phyloP scores from a whole-genome alignment of 345 rosid genomes.

The Erucastrum elatum region DNA sequence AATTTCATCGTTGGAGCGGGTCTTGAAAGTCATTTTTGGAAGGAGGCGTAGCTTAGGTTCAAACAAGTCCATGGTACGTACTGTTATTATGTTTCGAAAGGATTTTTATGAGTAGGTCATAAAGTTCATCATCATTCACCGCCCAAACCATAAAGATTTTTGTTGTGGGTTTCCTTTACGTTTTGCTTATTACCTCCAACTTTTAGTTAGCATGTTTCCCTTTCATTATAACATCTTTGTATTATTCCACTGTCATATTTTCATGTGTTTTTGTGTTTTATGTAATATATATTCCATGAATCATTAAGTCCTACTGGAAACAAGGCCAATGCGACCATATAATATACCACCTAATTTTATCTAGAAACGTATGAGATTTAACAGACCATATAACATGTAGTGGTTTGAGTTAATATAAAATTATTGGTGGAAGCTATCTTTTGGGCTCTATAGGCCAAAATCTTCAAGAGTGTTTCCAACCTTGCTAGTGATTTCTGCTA shows the following conservation, averaged over 20 bases:
- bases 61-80: neutral
- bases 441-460: neutral
- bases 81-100: neutral
- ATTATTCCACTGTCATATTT: neutral
- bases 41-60: slow-evolving; percentile 9
- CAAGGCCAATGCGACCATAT: neutral
- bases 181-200: neutral
- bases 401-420: neutral
- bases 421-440: neutral
- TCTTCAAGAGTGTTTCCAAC: neutral
- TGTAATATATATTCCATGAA: neutral
- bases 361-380: neutral
- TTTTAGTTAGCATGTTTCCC: neutral
- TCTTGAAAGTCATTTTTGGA: neutral
- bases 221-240: neutral
- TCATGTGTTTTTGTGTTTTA: neutral
- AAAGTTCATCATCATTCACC: slow-evolving; percentile 16
- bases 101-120: slow-evolving; percentile 9
- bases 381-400: neutral
- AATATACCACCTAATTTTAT: neutral
- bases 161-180: neutral
- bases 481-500: no score
- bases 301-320: neutral
- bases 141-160: slow-evolving; percentile 1
- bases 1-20: neutral